Evolutionary conservation across 2,329 filamentous ascomycete genomes (phyloP).

Genomic region (Chrysoporthe cubensis): DNA sequence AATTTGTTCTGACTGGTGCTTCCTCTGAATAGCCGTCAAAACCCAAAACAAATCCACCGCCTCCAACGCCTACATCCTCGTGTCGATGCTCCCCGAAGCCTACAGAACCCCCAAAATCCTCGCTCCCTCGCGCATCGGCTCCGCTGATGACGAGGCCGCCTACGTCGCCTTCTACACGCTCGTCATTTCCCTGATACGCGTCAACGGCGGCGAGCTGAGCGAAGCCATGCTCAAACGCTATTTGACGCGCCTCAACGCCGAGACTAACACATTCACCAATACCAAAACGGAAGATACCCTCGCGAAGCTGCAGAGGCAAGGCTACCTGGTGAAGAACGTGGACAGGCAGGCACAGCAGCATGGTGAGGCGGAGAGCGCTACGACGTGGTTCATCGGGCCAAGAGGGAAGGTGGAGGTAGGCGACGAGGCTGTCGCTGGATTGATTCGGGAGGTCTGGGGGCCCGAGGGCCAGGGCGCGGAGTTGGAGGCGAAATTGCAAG

Average conservation of each 20-base stretch:
- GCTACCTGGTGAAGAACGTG: slow-evolving; percentile 76
- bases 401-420: slow-evolving; percentile 86
- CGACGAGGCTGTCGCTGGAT: slow-evolving; percentile 70
- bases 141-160: slow-evolving; percentile 69
- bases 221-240: slow-evolving; percentile 81
- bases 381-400: slow-evolving; percentile 84
- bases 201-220: slow-evolving; percentile 73
- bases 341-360: slow-evolving; percentile 58
- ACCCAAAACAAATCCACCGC: slow-evolving; percentile 51
- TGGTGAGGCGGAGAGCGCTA: slow-evolving; percentile 69
- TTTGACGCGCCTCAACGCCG: slow-evolving; percentile 74
- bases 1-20: not conserved
- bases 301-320: slow-evolving; percentile 76
- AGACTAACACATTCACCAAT: slow-evolving; percentile 69
- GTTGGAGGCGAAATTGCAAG: slow-evolving; percentile 61
- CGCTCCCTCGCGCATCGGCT: slow-evolving; percentile 68
- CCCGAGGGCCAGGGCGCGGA: slow-evolving; percentile 50
- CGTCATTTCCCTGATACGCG: slow-evolving; percentile 74
- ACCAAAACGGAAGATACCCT: slow-evolving; percentile 78
- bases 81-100: slow-evolving; percentile 68
- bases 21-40: slow-evolving; percentile 42
- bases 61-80: slow-evolving; percentile 77
- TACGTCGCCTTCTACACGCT: slow-evolving; percentile 84
- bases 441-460: slow-evolving; percentile 67
- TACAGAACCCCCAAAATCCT: slow-evolving; percentile 73